Evolutionary conservation across 2,329 filamentous ascomycete species (phyloP).

Genomic region (Monilinia vaccinii-corymbosi): DNA sequence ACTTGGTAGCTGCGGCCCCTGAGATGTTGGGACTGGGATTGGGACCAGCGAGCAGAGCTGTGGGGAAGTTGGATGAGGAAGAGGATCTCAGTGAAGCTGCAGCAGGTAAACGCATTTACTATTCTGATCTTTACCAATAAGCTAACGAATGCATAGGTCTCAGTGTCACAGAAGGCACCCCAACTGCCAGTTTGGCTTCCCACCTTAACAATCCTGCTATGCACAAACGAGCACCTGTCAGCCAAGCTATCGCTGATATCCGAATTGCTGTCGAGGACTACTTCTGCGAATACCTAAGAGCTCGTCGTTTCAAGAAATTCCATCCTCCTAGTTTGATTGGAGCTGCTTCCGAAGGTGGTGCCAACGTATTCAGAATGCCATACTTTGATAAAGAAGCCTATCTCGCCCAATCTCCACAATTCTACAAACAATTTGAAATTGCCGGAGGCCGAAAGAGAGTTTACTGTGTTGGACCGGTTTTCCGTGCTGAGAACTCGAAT

Average conservation of each 20-base stretch:
- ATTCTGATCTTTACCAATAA: background rate
- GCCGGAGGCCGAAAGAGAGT: slow-evolving; percentile 69
- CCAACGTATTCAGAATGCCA: slow-evolving; percentile 80
- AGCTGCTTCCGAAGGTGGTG: slow-evolving; percentile 84
- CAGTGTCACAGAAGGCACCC: slow-evolving; percentile 42
- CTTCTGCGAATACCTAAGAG: slow-evolving; percentile 71
- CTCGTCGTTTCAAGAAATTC: slow-evolving; percentile 69
- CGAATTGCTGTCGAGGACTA: slow-evolving; percentile 39
- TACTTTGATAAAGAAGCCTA: slow-evolving; percentile 83
- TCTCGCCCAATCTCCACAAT: slow-evolving; percentile 72
- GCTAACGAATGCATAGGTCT: slow-evolving; percentile 27
- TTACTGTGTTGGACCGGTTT: slow-evolving; percentile 71
- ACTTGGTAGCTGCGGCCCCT: slow-evolving; percentile 59
- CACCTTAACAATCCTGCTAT: slow-evolving; percentile 86
- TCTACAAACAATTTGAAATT: slow-evolving; percentile 84
- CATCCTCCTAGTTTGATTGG: slow-evolving; percentile 86
- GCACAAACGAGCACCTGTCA: slow-evolving; percentile 84
- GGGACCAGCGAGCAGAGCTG: slow-evolving; percentile 43
- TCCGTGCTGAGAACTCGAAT: slow-evolving; percentile 79
- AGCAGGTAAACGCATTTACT: slow-evolving; percentile 28
- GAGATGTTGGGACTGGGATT: slow-evolving; percentile 49
- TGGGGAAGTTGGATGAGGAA: slow-evolving; percentile 52
- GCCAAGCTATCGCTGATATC: slow-evolving; percentile 66
- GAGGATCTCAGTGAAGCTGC: slow-evolving; percentile 41
- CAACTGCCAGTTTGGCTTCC: slow-evolving; percentile 47